Conservation (phyloP, 305 asterid genomes). For the Fraxinus paxiana region DNA sequence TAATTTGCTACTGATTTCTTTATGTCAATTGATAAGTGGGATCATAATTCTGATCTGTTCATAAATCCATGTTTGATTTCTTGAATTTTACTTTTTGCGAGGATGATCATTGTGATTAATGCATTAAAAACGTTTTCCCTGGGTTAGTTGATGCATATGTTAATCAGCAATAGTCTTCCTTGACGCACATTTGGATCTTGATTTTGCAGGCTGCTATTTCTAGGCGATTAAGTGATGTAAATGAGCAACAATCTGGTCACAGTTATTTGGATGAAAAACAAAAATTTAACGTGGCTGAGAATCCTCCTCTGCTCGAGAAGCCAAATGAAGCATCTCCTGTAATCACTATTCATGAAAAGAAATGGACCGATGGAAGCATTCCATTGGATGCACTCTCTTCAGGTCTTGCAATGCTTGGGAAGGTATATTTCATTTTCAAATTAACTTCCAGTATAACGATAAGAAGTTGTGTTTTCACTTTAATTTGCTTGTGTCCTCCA, state of each 20-base stretch:
- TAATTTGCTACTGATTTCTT: background rate
- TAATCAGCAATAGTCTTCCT: background rate
- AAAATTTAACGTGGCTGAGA: conserved; percentile 29
- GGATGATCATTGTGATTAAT: background rate
- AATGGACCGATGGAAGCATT: conserved; percentile 93
- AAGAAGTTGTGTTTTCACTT: no score
- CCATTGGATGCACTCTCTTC: conserved; percentile 58
- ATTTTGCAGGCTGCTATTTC: conserved; percentile 80
- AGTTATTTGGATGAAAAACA: conserved; percentile 24
- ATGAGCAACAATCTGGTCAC: conserved; percentile 26
- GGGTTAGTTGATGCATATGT: background rate
- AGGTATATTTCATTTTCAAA: conserved; percentile 39
- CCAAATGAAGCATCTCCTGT: conserved; percentile 52
- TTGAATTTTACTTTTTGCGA: background rate
- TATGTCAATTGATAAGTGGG: background rate
- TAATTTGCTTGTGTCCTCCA: no score
- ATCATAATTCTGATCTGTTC: background rate
- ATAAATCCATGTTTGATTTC: background rate
- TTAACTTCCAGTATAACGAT: background rate
- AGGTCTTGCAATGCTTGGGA: conserved; percentile 70
- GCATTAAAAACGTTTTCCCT: background rate
- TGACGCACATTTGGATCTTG: background rate
- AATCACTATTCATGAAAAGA: conserved; percentile 88
- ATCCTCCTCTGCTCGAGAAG: conserved; percentile 32
- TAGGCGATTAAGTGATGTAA: conserved; percentile 85